A percentile compares a stretch with the other conserved stretches of the same genome.
Evolutionary conservation across 306 rosid genomes (phyloP).

Genomic region (Ormosia semicastrata): DNA sequence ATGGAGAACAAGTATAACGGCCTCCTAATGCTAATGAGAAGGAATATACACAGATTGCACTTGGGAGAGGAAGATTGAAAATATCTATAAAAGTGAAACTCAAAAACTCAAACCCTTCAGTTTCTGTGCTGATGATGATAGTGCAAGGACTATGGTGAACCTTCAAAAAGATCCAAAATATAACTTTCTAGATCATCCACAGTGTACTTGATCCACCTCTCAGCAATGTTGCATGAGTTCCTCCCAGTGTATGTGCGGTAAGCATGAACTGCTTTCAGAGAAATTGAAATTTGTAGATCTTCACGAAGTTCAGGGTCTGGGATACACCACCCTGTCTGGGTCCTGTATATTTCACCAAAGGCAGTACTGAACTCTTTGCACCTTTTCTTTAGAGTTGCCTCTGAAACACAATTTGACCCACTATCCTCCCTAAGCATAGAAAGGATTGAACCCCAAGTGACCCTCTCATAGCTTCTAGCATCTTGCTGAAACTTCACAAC

Average conservation of each 20-base stretch:
- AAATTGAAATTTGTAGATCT: conserved; percentile 54
- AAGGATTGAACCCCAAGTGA: conserved; percentile 47
- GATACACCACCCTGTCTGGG: conserved; percentile 67
- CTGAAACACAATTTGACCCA: not conserved
- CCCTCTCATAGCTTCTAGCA: conserved; percentile 48
- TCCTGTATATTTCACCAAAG: conserved; percentile 61
- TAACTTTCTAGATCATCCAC: conserved; percentile 47
- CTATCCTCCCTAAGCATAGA: conserved; percentile 29
- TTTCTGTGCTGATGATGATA: conserved; percentile 29
- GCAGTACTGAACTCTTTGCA: conserved; percentile 45
- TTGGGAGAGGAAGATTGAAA: too few species aligned
- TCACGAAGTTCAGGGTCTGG: conserved; percentile 51
- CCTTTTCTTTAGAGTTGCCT: conserved; percentile 30
- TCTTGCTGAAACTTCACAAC: conserved; percentile 29
- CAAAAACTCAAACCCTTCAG: conserved; percentile 10
- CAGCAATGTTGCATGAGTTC: conserved; percentile 30
- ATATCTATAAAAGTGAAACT: not conserved
- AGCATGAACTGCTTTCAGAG: conserved; percentile 57
- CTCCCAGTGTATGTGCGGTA: conserved; percentile 44
- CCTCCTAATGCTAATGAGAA: not conserved
- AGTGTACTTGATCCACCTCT: conserved; percentile 55
- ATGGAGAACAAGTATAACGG: not conserved
- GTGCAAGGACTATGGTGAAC: conserved; percentile 43
- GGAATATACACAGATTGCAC: conserved; percentile 1
- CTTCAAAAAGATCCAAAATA: conserved; percentile 61